Evolutionary conservation across 2,329 filamentous ascomycete genomes (phyloP), one percentile per base, ranked within the genome.

Genomic region (Lasiodiplodia sp.): DNA sequence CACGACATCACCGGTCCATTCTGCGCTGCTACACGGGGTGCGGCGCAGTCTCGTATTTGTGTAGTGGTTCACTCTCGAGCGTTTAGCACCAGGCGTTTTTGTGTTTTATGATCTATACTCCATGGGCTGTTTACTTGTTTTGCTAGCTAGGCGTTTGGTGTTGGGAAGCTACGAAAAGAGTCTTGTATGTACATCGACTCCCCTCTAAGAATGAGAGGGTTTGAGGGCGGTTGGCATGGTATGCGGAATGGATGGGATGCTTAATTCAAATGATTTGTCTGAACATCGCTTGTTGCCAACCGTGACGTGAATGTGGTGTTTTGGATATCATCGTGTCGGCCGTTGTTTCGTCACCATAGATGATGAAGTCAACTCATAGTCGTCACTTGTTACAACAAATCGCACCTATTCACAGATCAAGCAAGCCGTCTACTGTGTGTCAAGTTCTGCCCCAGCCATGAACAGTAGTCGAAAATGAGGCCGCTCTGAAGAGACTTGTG

Each of bases 1-100:
- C 5, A 7, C 34, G 38, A 37, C 21, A 47, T 11, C 31, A 16
- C 11, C 23, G 58, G 58, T 21, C 40, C 28, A 2, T 28, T 34
- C 38, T 21, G 25, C 40, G 44, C n/a, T 52, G 14, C 47, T 64
- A 31, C 14, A n/a, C n/a, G 60, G 44, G 31, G n/a, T 52, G n/a
- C 51, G 28, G n/a, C 47, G 21, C 60, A 64, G 60, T n/a, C 14
- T 11, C 47, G 31, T 52, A 47, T 40, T 64, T 6, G 60, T 64
- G n/a, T 64, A 64, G n/a, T 51, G 60, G 23, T 37, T 62, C 31
- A 2, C 7, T 49, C 14, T 44, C 25, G 40, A 51, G 44, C 44
- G 58, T 63, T 51, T 18, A 63, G 58, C 58, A 63, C 34, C 18
- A 31, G 58, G 58, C 58, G 40, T 62, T 62, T 14, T 49, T 47